Evolutionary conservation across 371 early-diverging fungal genomes (phyloP), one percentile per base, ranked within the genome.

Genomic region (Lichtheimia hyalospora): DNA sequence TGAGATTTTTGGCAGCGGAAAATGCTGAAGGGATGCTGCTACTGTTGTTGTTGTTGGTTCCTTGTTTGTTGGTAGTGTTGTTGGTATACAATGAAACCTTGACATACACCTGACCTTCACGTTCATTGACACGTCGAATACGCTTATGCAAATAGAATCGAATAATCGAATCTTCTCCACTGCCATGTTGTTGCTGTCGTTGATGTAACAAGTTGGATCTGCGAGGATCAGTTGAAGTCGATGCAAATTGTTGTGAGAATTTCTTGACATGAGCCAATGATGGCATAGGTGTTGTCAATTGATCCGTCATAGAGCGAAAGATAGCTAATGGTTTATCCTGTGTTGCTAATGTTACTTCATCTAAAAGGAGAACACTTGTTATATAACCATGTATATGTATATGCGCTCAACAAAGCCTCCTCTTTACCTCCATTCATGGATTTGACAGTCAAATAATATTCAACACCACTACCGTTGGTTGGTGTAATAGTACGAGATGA

Each of bases 241-340:
- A 34, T 34, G 34, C 34, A n/a, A 46, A 18, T 18, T 46, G 46
- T 48, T 70, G 71, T 0, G 71, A 70, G 14, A 74, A 49, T 8
- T 70, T 67, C 28, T 74, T 75, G 13, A 76, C 65, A 39, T 72
- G 69, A 0, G 71, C 69, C 20, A 80, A 59, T 4, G 81, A 80
- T n/a, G 86, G 86, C 74, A 85, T 70, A 5, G 86, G 86, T n/a
- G 84, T 84, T 0, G 84, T 85, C 25, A 83, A 69, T 64, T 83
- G 84, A 13, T 79, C 79, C 14, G 76, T 84, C 1, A 85, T 60
- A 8, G 84, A 79, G 52, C 81, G 79, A 54, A 80, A 85, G 16
- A 85, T 85, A 3, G 79, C 68, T 52, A 85, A 64, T 6, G 86
- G 86, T 64, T 83, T 82, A 56, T 85, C 86, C 54, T 78, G 74